Evolutionary conservation across 495 filamentous ascomycete genomes (phyloP), one percentile per base, ranked within the genome.

Genomic region (Trichoderma parareesei): DNA sequence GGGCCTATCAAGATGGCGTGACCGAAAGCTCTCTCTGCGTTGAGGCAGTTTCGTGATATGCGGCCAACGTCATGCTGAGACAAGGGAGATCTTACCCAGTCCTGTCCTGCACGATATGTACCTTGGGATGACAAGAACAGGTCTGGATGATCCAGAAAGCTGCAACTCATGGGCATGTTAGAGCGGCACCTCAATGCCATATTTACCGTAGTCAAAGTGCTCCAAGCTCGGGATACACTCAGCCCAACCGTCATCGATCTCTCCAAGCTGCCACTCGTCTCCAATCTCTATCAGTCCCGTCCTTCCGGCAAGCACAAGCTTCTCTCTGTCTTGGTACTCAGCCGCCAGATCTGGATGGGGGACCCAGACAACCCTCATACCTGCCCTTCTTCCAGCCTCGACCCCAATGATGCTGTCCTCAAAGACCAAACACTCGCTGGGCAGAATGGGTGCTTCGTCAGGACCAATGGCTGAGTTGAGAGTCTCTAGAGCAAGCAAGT

Each of bases 361-460:
- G 61, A 87, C 87, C 92, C 92, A 97, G 0, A 92, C 79, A 11
- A 90, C 90, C 68, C 89, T 82, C 92, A 96, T 96, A 0, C 92
- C 92, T 0, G 92, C 92, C 67, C 92, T 80, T 60, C 92, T 75
- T 33, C 89, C 92, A 5, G 91, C 83, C 74, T 97, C 92, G 0
- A 93, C 88, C 1, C 92, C 92, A 0, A 88, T 85, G 13, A 96
- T 90, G 18, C 86, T 87, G 70, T 96, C 92, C 74, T 96, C 92
- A 72, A 97, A 96, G 3, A 96, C 92, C 13, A 97, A 76, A 76
- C 91, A 95, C 74, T 96, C 91, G 49, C 83, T 83, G 0, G 90
- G 89, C 69, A 67, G 72, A 55, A 75, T 74, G 49, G 65, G 38
- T 2, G 60, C 42, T 1, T 62, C 70, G 0, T 70, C 69, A 4